Evolutionary conservation across 2,329 filamentous ascomycete genomes (phyloP).

Genomic region (Aspergillus aculeatinus): DNA sequence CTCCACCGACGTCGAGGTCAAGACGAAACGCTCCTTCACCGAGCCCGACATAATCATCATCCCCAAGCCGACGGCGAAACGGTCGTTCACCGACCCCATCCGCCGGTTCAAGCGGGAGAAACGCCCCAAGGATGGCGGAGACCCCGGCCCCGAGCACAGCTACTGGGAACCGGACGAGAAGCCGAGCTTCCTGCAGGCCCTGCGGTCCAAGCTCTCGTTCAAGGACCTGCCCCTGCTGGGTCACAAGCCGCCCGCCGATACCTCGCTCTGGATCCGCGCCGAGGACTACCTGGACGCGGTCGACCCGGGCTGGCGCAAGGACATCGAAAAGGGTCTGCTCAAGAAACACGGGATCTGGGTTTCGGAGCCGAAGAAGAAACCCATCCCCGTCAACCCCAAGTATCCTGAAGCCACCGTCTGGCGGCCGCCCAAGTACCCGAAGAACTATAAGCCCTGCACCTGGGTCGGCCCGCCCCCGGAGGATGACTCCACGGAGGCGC

Average conservation of each 20-base stretch:
- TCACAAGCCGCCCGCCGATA: neutral
- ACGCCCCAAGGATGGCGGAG: neutral
- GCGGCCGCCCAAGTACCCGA: neutral
- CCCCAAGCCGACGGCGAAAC: neutral
- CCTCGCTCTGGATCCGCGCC: neutral
- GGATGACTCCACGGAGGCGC: neutral
- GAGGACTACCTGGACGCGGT: neutral
- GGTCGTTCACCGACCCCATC: neutral
- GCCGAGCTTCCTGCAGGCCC: constrained; percentile 23
- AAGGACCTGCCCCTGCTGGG: constrained; percentile 22
- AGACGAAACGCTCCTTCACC: constrained; percentile 20
- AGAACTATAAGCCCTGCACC: neutral
- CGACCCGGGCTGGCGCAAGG: neutral
- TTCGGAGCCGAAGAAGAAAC: neutral
- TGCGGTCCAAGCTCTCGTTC: constrained; percentile 32
- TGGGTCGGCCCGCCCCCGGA: neutral
- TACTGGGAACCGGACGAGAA: constrained; percentile 12
- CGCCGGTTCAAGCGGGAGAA: neutral
- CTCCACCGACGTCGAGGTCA: neutral
- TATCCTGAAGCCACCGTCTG: neutral
- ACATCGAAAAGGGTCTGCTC: neutral
- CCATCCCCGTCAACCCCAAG: neutral
- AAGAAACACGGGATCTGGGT: neutral
- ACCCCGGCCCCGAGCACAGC: neutral
- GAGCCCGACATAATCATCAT: constrained; percentile 8